Conservation (phyloP, 1,284 basidiomycete genomes). For the Trichosporon sp. region DNA sequence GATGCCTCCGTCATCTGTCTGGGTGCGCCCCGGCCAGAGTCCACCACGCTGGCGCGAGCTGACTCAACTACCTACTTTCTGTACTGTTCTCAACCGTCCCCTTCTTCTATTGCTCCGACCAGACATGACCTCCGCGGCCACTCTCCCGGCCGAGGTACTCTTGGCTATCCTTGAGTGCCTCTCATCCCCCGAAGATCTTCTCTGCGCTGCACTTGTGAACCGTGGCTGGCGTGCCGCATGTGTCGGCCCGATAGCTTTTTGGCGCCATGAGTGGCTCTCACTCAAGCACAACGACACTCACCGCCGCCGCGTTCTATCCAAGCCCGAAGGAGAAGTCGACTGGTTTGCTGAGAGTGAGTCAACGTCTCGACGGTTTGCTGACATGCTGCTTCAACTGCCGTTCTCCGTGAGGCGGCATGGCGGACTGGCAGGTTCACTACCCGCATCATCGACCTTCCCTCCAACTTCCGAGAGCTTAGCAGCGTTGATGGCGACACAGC, state of each 20-base stretch:
- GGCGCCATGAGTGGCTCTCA: background rate
- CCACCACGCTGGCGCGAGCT: too few species aligned
- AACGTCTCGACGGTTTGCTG: background rate
- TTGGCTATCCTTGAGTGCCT: background rate
- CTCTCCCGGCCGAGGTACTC: background rate
- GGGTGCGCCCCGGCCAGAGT: too few species aligned
- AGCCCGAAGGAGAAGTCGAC: background rate
- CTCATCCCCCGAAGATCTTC: background rate
- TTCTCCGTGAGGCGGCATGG: background rate
- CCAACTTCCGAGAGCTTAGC: background rate
- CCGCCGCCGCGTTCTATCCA: background rate
- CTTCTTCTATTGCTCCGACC: too few species aligned
- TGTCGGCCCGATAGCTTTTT: background rate
- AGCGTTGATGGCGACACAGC: background rate
- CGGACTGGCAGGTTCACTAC: background rate
- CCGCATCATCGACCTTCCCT: background rate
- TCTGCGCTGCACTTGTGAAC: background rate
- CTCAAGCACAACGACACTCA: background rate
- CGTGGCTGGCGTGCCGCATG: background rate
- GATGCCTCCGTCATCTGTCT: too few species aligned
- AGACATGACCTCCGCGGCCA: too few species aligned
- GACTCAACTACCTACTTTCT: too few species aligned
- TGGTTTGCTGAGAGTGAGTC: background rate
- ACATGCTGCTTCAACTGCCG: background rate
- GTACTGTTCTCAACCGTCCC: too few species aligned